Base-by-base conservation (phyloP, 2,329 filamentous ascomycete species). In the Xylaria hypoxylon region DNA sequence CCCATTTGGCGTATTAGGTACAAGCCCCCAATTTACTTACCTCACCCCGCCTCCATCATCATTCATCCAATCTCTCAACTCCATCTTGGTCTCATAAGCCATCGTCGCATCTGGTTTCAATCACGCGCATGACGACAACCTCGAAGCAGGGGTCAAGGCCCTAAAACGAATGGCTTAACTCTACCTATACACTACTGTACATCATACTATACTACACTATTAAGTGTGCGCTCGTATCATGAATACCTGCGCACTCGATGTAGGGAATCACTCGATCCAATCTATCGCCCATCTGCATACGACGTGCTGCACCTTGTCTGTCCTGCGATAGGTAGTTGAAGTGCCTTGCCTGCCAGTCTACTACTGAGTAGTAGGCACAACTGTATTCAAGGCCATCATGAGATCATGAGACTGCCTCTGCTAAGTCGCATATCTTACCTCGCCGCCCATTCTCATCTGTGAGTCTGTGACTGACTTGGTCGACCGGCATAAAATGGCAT, bases 21-120 rank as follows among this genome's bases (percentile, higher is more conserved):
- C 60, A 64, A 60, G 40, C 64, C 64, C 68, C 67, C 57, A 44
- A 47, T 40, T 59, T 48, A 47, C 58, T 59, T n/a, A 13, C 44
- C 15, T 13, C 59, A 69, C 68, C 57, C 67, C 62, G 63, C 69
- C 66, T 33, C 64, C 65, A 62, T 67, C 62, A 53, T 60, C 62
- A 66, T 38, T 19, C 56, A 15, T 59, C 57, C 63, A 62, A 64
- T 59, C 52, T 61, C 44, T 28, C 50, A 45, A 55, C 61, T 22
- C 50, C 62, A 51, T 51, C 53, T 33, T 40, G 19, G 35, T 38
- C 47, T 13, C 24, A 24, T 42, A 44, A 48, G 58, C 13, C 50
- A 58, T 65, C 57, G 57, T 62, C 62, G 51, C 65, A 64, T 63
- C 51, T 44, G 40, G 33, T 47, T 59, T 60, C 40, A 44, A 65